Base-by-base conservation (phyloP, 352 stramenopile genomes). In the Vaucheria bursata region DNA sequence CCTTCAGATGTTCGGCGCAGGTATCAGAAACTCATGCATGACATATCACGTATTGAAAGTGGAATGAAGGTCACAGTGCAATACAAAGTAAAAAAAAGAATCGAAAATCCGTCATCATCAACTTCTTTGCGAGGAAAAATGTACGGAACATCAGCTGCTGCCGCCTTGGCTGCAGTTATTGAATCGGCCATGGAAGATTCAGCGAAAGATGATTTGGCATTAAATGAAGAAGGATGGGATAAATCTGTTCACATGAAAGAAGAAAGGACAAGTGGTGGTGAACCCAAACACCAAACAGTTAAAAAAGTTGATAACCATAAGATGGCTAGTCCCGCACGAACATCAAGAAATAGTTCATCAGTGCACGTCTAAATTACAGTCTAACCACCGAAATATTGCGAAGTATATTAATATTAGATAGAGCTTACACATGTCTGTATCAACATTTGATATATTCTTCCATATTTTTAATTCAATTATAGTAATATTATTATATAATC, bases 21-120 rank as follows among this genome's bases (percentile, higher is more conserved):
- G 45, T 59, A 59, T 59, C 45, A 59, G 25, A 59, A 59, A 59
- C 45, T 59, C 45, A 59, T 59, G 45, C 25, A 59, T 25, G 45
- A 59, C 25, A 25, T 59, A 12, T 18, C 45, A 12, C 45, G 45
- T 25, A 59, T 59, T 59, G 45, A 59, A 25, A 25, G 12, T 25
- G 45, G 45, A 12, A 59, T 59, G 45, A 12, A 59, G 25, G 45
- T 59, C 12, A 18, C 45, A 25, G 12, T 59, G 45, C 12, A 59
- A 25, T 59, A 59, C 45, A 59, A 59, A 25, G 45, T 59, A 12
- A 59, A 59, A 25, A 25, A 12, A 59, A 12, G 45, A 59, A 12
- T 59, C 12, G 45, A 25, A 25, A 12, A 59, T n/a, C n/a, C n/a
- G n/a, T n/a, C n/a, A 59, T 59, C 45, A 25, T 25, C 25, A 25